A percentile compares a stretch with the other conserved stretches of the same genome.
Evolutionary conservation across 176 grass and related monocot species (phyloP).

Genomic region (Cenchrus fungigraminus): DNA sequence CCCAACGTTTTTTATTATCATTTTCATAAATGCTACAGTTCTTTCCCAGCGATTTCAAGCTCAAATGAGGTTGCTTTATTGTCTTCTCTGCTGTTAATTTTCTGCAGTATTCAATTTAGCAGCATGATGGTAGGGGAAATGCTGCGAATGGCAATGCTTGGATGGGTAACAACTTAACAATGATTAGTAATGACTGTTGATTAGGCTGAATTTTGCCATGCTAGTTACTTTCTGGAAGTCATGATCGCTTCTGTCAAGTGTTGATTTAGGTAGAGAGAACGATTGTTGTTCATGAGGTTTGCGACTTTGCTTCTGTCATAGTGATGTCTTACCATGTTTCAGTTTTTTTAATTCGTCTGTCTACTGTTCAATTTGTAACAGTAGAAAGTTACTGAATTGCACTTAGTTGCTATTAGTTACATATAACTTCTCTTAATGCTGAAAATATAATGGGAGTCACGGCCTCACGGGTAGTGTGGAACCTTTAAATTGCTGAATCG

Average conservation of each 20-base stretch:
- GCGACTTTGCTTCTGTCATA: not conserved
- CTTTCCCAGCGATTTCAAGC: not conserved
- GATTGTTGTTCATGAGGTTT: not conserved
- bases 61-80: slow-evolving; percentile 20
- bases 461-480: not conserved
- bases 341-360: not conserved
- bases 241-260: slow-evolving; percentile 12
- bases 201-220: not conserved
- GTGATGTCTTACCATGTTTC: not conserved
- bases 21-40: not conserved
- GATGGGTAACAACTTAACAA: not conserved
- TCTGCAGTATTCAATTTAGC: not conserved
- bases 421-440: not conserved
- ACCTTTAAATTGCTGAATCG: slow-evolving; percentile 1
- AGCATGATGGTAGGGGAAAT: not conserved
- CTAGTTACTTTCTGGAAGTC: slow-evolving; percentile 6
- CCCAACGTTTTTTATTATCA: not conserved
- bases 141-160: not conserved
- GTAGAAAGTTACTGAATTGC: not conserved
- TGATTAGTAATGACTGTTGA: not conserved
- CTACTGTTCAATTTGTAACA: not conserved
- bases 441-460: not conserved
- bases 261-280: slow-evolving; percentile 7
- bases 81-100: not conserved
- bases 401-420: not conserved